phyloP scores from a whole-genome alignment of 352 stramenopile species.

The Phytopythium sindhum region DNA sequence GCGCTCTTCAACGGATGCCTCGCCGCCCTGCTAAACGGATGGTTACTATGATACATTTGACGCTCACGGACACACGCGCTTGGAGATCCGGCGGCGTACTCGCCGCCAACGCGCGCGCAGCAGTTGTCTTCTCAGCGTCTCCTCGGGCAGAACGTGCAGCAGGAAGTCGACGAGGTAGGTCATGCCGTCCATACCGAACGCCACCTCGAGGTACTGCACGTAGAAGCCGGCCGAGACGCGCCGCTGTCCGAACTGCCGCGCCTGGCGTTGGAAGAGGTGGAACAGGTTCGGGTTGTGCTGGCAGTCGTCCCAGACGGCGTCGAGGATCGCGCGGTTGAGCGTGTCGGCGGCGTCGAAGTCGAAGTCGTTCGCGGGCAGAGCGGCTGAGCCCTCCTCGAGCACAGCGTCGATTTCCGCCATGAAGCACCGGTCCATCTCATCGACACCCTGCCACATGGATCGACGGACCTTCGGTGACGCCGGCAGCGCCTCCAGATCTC shows the following conservation, averaged over 20 bases:
- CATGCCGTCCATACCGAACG: conserved; percentile 71
- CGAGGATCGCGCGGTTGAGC: conserved; percentile 70
- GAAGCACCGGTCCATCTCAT: conserved; percentile 72
- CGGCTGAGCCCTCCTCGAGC: conserved; percentile 19
- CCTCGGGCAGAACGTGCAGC: conserved; percentile 71
- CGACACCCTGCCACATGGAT: conserved; percentile 64
- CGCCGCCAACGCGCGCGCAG: conserved; percentile 61
- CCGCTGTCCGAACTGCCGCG: conserved; percentile 70
- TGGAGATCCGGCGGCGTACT: conserved; percentile 55
- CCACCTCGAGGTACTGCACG: conserved; percentile 75
- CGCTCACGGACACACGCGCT: conserved; percentile 39
- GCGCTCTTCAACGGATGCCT: background rate
- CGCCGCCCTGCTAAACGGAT: background rate
- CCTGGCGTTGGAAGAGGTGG: conserved; percentile 76
- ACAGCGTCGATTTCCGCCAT: conserved; percentile 58
- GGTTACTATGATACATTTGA: conserved; percentile 1
- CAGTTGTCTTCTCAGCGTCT: conserved; percentile 59
- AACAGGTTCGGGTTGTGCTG: conserved; percentile 84
- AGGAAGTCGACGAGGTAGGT: conserved; percentile 82
- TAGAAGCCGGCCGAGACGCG: conserved; percentile 54
- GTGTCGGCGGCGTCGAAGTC: conserved; percentile 62
- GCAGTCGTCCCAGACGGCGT: conserved; percentile 83
- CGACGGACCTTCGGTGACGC: conserved; percentile 15
- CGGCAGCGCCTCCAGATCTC: conserved; percentile 12
- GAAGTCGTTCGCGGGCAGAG: conserved; percentile 26